Conservation (phyloP, 2,329 filamentous ascomycete species). For the Lasiodiplodia citricola region DNA sequence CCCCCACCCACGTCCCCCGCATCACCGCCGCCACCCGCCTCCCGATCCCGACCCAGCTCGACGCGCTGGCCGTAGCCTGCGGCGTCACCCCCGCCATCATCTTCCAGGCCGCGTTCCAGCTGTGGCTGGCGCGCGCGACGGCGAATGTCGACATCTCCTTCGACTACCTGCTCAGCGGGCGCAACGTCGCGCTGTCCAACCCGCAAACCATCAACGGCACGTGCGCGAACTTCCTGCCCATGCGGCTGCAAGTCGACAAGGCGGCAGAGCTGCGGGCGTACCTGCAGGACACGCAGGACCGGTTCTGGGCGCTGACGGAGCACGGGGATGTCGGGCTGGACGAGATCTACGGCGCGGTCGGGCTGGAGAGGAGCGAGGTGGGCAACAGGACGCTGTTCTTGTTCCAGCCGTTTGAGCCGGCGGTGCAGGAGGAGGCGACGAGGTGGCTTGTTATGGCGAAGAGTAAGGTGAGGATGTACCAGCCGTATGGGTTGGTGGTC, state of each 20-base stretch:
- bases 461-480: constrained; percentile 25
- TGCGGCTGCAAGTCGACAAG: constrained; percentile 32
- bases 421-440: constrained; percentile 19
- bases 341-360: constrained; percentile 36
- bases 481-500: constrained; percentile 27
- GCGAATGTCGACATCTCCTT: constrained; percentile 32
- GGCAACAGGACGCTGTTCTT: constrained; percentile 34
- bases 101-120: constrained; percentile 44
- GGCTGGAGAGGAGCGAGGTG: constrained; percentile 27
- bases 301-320: constrained; percentile 40
- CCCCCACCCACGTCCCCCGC: constrained; percentile 19
- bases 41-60: constrained; percentile 28
- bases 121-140: constrained; percentile 19
- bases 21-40: neutral
- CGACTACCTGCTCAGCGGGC: constrained; percentile 43
- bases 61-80: constrained; percentile 30
- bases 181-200: constrained; percentile 42
- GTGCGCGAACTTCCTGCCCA: constrained; percentile 46
- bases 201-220: constrained; percentile 47
- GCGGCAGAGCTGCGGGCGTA: constrained; percentile 25
- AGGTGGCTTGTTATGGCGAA: constrained; percentile 31
- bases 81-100: constrained; percentile 43
- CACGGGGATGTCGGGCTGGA: constrained; percentile 35
- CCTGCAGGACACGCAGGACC: constrained; percentile 28
- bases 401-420: constrained; percentile 44